Evolutionary conservation across 805 yeast genomes (phyloP), one percentile per base, ranked within the genome.

Genomic region (Barnettozyma californica): DNA sequence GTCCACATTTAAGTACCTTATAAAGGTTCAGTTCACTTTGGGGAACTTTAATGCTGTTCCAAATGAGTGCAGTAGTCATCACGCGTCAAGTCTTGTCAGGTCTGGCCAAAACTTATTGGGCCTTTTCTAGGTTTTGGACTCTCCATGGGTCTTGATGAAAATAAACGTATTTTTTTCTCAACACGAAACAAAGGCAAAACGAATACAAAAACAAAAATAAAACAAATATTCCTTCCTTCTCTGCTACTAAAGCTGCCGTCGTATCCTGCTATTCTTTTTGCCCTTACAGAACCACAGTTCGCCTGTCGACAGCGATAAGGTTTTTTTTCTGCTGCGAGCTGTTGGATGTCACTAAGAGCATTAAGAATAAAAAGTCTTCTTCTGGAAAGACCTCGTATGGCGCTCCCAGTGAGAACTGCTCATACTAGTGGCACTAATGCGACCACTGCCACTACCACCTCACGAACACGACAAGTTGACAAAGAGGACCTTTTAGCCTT

Each of bases 1-100:
- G 96, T 1, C 96, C 96, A 60, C 95, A 86, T 39, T 94, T 69
- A 26, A 88, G 69, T 0, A 88, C 91, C 36, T 79, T 77, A 4
- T 80, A 65, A 4, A 88, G 65, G n/a, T 75, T 66, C 1, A 87
- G 68, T 54, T 87, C 94, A 43, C 66, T 40, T 5, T 37, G 38
- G 1, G 62, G 50, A 1, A 59, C 51, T 14, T 40, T 41, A 11
- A 59, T 10, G 1, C 46, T 42, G 19, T 45, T 51, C 65, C 65
- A 61, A 1, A 52, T 37, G 6, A 60, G 49, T 18, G 37, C 33
- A 5, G 39, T 23, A 5, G 33, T 31, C 6, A 35, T 39, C 47
- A 43, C 27, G 9, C 9, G 3, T 18, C 20, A 23, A 23, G 8
- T 23, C 25, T n/a, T n/a, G n/a, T n/a, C n/a, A n/a, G n/a, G n/a